Evolutionary conservation across 2,329 filamentous ascomycete genomes (phyloP).

Genomic region (Venturia asperata): DNA sequence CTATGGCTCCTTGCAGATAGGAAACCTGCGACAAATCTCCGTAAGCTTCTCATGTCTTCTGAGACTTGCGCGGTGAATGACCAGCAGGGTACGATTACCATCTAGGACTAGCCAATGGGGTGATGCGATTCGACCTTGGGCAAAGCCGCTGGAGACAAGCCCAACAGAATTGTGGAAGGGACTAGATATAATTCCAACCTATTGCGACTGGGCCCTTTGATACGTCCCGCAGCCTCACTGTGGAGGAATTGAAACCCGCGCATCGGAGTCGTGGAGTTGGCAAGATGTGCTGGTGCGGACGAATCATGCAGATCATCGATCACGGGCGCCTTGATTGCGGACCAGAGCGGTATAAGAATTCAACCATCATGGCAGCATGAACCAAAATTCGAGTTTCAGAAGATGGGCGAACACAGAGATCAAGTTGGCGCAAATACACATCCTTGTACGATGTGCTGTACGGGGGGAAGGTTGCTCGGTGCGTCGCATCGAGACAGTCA

Average conservation of each 20-base stretch:
- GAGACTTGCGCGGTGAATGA: not conserved
- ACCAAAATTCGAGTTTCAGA: not conserved
- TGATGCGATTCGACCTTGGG: not conserved
- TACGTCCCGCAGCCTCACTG: not conserved
- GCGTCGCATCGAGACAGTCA: not conserved
- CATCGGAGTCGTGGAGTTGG: not conserved
- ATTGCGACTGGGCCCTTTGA: not conserved
- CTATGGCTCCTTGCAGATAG: not conserved
- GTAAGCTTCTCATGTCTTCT: not conserved
- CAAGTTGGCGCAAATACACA: not conserved
- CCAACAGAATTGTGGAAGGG: not conserved
- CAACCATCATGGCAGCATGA: not conserved
- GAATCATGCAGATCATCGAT: conserved; percentile 14
- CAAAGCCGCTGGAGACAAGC: not conserved
- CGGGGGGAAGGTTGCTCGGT: not conserved
- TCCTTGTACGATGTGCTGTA: conserved; percentile 10
- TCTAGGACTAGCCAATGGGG: not conserved
- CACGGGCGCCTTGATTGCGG: conserved; percentile 6
- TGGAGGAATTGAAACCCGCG: not conserved
- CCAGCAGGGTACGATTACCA: conserved; percentile 2
- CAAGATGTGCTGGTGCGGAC: not conserved
- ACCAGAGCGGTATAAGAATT: not conserved
- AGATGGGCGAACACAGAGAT: not conserved
- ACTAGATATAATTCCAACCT: not conserved
- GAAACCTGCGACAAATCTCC: not conserved